Evolutionary conservation across 345 rosid genomes (phyloP).

Genomic region (Schrenkiella parvula): DNA sequence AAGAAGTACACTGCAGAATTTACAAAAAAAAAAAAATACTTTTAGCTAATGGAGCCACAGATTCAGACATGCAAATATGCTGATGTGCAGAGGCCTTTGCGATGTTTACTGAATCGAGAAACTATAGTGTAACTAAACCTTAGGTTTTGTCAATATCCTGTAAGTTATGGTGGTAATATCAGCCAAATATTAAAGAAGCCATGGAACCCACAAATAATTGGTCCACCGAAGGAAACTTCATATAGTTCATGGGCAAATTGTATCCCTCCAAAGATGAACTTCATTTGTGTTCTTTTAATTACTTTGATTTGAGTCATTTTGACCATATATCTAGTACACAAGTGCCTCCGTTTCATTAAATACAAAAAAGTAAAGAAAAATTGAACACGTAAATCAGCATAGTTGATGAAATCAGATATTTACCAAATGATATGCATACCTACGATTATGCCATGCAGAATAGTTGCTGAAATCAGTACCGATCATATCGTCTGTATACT

Average conservation of each 20-base stretch:
- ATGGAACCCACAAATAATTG: neutral
- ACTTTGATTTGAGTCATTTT: neutral
- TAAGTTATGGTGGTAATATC: neutral
- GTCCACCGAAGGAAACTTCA: neutral
- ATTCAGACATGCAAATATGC: neutral
- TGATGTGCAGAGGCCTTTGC: neutral
- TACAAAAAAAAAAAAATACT: neutral
- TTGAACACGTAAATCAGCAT: neutral
- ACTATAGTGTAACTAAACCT: constrained; percentile 6
- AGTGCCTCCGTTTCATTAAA: neutral
- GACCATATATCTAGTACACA: constrained; percentile 3
- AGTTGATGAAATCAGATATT: neutral
- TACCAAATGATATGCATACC: constrained; percentile 44
- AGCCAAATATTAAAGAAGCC: neutral
- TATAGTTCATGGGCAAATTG: neutral
- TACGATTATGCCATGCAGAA: constrained; percentile 97
- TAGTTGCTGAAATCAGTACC: constrained; percentile 72
- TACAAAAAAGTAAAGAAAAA: neutral
- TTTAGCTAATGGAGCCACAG: neutral
- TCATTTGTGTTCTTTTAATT: neutral
- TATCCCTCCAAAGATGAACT: neutral
- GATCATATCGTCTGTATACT: constrained; percentile 63
- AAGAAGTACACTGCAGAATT: constrained; percentile 67
- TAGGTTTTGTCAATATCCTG: neutral
- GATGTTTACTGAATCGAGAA: constrained; percentile 1